A percentile compares a stretch with the other conserved stretches of the same genome.
phyloP scores from a whole-genome alignment of 345 rosid genomes.

The Adansonia digitata region DNA sequence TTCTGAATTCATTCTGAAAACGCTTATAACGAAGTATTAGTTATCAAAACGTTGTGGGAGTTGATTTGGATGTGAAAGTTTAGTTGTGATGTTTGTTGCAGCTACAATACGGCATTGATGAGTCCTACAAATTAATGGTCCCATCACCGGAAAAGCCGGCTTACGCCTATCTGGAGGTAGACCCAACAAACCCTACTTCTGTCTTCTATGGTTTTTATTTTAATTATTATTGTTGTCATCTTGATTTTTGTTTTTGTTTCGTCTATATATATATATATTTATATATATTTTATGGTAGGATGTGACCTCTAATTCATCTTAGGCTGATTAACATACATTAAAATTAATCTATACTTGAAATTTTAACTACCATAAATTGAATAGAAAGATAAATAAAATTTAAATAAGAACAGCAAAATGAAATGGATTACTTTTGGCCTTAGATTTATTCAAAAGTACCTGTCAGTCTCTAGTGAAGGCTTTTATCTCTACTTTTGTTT shows the following conservation, averaged over 20 bases:
- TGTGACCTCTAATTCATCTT: neutral
- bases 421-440: neutral
- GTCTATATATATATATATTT: too few relatives aligned
- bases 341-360: neutral
- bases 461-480: neutral
- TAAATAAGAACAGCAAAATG: too few relatives aligned
- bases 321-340: neutral
- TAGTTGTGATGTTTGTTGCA: slow-evolving; percentile 18
- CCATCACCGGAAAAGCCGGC: slow-evolving; percentile 38
- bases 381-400: neutral
- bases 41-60: neutral
- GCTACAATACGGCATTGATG: slow-evolving; percentile 60
- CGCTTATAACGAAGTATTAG: neutral
- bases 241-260: too few relatives aligned
- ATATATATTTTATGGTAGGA: too few relatives aligned
- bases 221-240: neutral
- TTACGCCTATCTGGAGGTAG: slow-evolving; percentile 56
- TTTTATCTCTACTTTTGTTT: too few relatives aligned
- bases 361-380: neutral
- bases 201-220: too few relatives aligned
- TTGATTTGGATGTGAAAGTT: neutral
- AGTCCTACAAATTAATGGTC: slow-evolving; percentile 55
- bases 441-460: neutral
- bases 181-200: neutral
- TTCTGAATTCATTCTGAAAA: neutral